phyloP scores from a whole-genome alignment of 768 basidiomycete genomes.

The Podaxis rugospora region DNA sequence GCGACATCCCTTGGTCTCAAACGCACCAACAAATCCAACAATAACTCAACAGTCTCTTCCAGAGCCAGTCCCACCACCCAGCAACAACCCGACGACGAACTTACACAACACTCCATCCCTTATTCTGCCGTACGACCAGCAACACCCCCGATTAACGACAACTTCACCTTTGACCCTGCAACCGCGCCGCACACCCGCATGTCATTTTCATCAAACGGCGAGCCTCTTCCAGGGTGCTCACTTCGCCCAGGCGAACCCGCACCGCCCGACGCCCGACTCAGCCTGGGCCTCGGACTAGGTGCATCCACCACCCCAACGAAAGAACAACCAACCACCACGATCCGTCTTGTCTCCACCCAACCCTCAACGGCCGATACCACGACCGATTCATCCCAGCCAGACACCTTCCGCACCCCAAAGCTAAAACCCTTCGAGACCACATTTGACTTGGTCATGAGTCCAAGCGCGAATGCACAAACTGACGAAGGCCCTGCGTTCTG shows the following conservation, averaged over 20 bases:
- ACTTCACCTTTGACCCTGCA: slow-evolving; percentile 39
- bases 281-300: slow-evolving; percentile 42
- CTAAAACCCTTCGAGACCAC: slow-evolving; percentile 62
- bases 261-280: slow-evolving; percentile 56
- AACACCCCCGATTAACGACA: slow-evolving; percentile 40
- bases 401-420: slow-evolving; percentile 46
- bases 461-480: slow-evolving; percentile 27
- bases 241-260: slow-evolving; percentile 58
- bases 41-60: slow-evolving; percentile 19
- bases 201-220: slow-evolving; percentile 25
- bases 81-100: slow-evolving; percentile 32
- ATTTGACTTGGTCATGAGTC: slow-evolving; percentile 63
- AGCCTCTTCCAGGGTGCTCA: slow-evolving; percentile 58
- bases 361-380: slow-evolving; percentile 15
- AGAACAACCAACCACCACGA: slow-evolving; percentile 45
- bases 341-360: slow-evolving; percentile 41
- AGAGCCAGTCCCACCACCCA: slow-evolving; percentile 10
- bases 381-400: slow-evolving; percentile 17
- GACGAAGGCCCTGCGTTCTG: slow-evolving; percentile 22
- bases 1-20: slow-evolving; percentile 76
- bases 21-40: slow-evolving; percentile 29
- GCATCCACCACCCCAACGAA: slow-evolving; percentile 37
- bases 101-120: slow-evolving; percentile 35
- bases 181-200: slow-evolving; percentile 17
- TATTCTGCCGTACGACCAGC: slow-evolving; percentile 36